A percentile compares a stretch with the other conserved stretches of the same genome.
Evolutionary conservation across 805 yeast species (phyloP).

Genomic region (Peterozyma toletana): DNA sequence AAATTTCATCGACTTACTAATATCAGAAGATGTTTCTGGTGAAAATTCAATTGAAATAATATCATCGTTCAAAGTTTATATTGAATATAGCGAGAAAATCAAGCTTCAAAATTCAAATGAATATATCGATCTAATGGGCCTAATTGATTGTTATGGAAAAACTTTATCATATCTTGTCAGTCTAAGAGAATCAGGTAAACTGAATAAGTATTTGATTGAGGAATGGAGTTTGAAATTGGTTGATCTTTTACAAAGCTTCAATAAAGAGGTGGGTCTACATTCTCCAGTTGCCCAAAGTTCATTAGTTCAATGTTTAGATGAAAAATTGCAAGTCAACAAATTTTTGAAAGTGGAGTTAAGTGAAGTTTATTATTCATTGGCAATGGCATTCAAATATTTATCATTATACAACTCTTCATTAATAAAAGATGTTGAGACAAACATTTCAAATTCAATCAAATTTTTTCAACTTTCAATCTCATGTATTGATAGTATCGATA

Average conservation of each 20-base stretch:
- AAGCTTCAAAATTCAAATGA: slow-evolving; percentile 24
- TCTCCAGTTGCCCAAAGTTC: too few relatives aligned
- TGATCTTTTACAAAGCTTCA: not conserved
- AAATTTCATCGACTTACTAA: slow-evolving; percentile 23
- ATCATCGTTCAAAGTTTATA: slow-evolving; percentile 31
- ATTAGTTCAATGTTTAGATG: not conserved
- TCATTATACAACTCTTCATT: slow-evolving; percentile 1
- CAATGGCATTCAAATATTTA: slow-evolving; percentile 1
- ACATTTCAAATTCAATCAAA: not conserved
- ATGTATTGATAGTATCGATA: not conserved
- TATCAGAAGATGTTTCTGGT: slow-evolving; percentile 3
- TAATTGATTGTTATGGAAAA: slow-evolving; percentile 14
- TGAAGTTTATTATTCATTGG: slow-evolving; percentile 2
- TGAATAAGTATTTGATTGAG: not conserved
- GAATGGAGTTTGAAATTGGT: not conserved
- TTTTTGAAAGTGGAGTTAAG: not conserved
- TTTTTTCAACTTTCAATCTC: slow-evolving; percentile 1
- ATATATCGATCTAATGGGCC: slow-evolving; percentile 28
- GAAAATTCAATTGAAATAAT: slow-evolving; percentile 15
- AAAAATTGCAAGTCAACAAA: not conserved
- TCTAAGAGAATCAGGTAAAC: not conserved
- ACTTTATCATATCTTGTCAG: slow-evolving; percentile 15
- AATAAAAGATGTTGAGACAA: not conserved
- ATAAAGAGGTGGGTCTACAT: not conserved
- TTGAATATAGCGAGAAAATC: slow-evolving; percentile 31